phyloP scores from a whole-genome alignment of 345 rosid genomes.

The Microthlaspi erraticum region DNA sequence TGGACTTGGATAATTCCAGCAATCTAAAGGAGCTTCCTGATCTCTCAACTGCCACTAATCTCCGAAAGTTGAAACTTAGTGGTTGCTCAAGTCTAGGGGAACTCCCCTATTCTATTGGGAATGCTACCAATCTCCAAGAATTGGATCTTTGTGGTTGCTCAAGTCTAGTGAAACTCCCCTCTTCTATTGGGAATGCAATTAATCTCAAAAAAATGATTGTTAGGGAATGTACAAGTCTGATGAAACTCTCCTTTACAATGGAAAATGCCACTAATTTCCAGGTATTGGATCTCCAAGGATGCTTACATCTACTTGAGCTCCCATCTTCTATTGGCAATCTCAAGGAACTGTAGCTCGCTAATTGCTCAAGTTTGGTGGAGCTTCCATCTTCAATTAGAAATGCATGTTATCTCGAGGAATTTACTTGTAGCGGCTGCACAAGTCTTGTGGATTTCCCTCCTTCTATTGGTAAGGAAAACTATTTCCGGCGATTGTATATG shows the following conservation, averaged over 20 bases:
- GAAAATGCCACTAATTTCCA: no score
- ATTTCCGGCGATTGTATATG: no score
- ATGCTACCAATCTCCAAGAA: neutral
- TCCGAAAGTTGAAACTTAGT: constrained; percentile 1
- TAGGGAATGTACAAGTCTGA: no score
- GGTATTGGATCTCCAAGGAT: neutral
- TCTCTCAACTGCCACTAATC: constrained; percentile 18
- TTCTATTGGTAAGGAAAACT: no score
- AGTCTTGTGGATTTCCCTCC: no score
- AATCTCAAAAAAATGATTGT: no score
- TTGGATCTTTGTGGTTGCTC: neutral
- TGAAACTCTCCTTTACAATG: no score
- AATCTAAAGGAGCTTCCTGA: constrained; percentile 26
- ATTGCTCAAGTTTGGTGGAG: neutral
- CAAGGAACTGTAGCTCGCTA: neutral
- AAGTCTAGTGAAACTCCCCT: neutral
- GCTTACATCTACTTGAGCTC: neutral
- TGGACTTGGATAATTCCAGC: neutral
- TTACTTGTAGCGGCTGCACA: neutral
- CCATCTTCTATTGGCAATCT: constrained; percentile 1
- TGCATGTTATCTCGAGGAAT: neutral
- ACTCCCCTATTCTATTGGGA: neutral
- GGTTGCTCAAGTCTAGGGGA: constrained; percentile 18
- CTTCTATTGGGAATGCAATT: neutral
- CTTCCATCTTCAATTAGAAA: neutral